A percentile compares a stretch with the other conserved stretches of the same genome.
Evolutionary conservation across 148 eudicot genomes (phyloP).

Genomic region (Dysphania ambrosioides): DNA sequence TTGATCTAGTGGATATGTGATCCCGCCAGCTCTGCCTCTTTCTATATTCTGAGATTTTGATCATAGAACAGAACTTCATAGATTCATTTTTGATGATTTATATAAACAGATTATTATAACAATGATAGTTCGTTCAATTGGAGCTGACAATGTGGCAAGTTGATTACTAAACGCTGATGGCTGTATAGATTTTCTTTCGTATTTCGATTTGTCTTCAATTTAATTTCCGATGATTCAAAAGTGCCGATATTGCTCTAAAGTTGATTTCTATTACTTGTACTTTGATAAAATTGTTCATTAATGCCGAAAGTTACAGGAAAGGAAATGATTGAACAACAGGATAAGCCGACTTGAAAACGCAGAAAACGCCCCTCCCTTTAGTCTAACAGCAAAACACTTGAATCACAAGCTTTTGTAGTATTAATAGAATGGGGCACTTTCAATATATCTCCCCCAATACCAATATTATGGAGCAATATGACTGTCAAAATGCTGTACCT

Average conservation of each 20-base stretch:
- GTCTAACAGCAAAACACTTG: too few relatives aligned
- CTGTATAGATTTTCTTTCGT: not conserved
- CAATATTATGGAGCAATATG: not conserved
- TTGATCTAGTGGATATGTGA: slow-evolving; percentile 9
- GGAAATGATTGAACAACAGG: too few relatives aligned
- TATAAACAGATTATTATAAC: not conserved
- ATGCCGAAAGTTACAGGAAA: not conserved
- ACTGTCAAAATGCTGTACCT: not conserved
- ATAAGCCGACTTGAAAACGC: too few relatives aligned
- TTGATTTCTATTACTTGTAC: not conserved
- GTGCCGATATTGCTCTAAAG: not conserved
- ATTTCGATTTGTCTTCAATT: not conserved
- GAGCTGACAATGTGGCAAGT: not conserved
- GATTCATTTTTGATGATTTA: slow-evolving; percentile 21
- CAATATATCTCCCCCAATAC: not conserved
- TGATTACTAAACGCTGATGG: not conserved
- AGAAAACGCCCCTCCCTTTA: too few relatives aligned
- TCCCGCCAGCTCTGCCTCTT: not conserved
- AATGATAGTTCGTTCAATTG: not conserved
- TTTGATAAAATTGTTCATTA: not conserved
- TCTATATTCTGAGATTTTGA: not conserved
- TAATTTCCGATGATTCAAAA: too few relatives aligned
- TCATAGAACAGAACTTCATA: not conserved
- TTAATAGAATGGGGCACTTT: too few relatives aligned
- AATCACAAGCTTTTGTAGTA: too few relatives aligned